Evolutionary conservation across 108 stramenopile genomes (phyloP), one percentile per base, ranked within the genome.

Genomic region (Pelagomonas calceolata): DNA sequence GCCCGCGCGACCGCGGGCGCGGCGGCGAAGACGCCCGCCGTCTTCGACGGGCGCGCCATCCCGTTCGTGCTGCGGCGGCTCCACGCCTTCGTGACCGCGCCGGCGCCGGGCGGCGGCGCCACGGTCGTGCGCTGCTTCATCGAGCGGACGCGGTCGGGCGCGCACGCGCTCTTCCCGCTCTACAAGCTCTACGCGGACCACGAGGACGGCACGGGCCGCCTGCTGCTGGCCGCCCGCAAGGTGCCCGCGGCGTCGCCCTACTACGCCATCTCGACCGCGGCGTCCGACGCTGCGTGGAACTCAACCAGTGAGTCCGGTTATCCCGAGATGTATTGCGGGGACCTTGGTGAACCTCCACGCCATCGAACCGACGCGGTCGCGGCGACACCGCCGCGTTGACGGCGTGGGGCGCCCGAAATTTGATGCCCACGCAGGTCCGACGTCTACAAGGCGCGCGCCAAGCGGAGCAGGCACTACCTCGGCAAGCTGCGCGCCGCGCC

Each of bases 191-290:
- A 78, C 74, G 82, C 82, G n/a, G 82, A 83, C 66, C 77, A 80
- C 30, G 82, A 81, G 77, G 82, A 83, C 78, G 82, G 82, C 32
- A 83, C 78, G 34, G 82, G 82, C n/a, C 78, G 82, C 34, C 77
- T 78, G 66, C 51, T 83, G 9, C 33, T 80, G 43, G 75, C 77
- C 30, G 79, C 77, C 35, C 69, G 80, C 5, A 83, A 83, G 77
- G 51, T 83, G 65, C 44, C 35, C 64, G 63, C 60, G 37, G 69
- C 72, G 31, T 66, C 78, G 30, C 36, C 82, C 34, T 75, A 83
- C 77, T 83, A 81, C 69, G 75, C 79, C 0, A 70, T 83, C 34
- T 79, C 75, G 65, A 51, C 75, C 15, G 37, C 73, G 18, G 32
- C 43, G 29, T 78, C 79, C n/a, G n/a, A n/a, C n/a, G n/a, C n/a